A percentile compares a stretch with the other conserved stretches of the same genome.
Conservation (phyloP, 352 stramenopile species). For the Hyaloperonospora brassicae region DNA sequence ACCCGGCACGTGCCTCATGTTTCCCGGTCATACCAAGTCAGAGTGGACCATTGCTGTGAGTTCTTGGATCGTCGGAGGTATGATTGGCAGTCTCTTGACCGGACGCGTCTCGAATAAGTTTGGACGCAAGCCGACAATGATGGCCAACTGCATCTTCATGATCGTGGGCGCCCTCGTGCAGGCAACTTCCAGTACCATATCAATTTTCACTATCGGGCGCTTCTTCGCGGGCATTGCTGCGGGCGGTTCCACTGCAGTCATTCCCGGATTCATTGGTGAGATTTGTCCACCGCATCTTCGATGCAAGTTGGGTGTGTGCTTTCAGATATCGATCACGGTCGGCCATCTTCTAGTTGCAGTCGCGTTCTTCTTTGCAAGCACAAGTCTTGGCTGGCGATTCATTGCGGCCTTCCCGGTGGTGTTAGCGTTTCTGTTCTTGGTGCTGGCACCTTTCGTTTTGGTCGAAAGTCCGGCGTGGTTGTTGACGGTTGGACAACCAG, state of each 20-base stretch:
- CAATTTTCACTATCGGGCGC: slow-evolving; percentile 33
- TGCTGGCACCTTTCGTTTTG: slow-evolving; percentile 31
- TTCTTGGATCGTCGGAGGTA: slow-evolving; percentile 50
- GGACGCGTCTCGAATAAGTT: slow-evolving; percentile 33
- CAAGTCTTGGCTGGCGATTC: slow-evolving; percentile 40
- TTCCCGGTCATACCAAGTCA: slow-evolving; percentile 22
- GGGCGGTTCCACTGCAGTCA: slow-evolving; percentile 27
- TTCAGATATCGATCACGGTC: slow-evolving; percentile 44
- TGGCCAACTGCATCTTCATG: slow-evolving; percentile 39
- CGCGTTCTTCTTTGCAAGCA: slow-evolving; percentile 48
- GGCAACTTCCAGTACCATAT: slow-evolving; percentile 16
- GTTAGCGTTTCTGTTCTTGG: slow-evolving; percentile 29
- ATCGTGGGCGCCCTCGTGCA: slow-evolving; percentile 33
- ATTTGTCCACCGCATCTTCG: slow-evolving; percentile 37
- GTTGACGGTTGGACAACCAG: slow-evolving; percentile 19
- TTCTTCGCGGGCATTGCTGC: slow-evolving; percentile 43
- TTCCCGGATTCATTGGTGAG: slow-evolving; percentile 42
- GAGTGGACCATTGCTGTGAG: slow-evolving; percentile 57
- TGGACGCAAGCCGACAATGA: slow-evolving; percentile 30
- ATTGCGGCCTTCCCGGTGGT: slow-evolving; percentile 40
- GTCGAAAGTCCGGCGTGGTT: slow-evolving; percentile 47
- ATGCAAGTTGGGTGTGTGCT: slow-evolving; percentile 25
- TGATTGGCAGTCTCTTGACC: slow-evolving; percentile 36
- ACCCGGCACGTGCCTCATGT: slow-evolving; percentile 26
- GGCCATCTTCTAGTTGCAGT: slow-evolving; percentile 37